These are phyloP conservation scores for Rhodotorula glutinis DNA, from an alignment of 1,284 basidiomycete genomes.

Conservation along the genomic window DNA sequence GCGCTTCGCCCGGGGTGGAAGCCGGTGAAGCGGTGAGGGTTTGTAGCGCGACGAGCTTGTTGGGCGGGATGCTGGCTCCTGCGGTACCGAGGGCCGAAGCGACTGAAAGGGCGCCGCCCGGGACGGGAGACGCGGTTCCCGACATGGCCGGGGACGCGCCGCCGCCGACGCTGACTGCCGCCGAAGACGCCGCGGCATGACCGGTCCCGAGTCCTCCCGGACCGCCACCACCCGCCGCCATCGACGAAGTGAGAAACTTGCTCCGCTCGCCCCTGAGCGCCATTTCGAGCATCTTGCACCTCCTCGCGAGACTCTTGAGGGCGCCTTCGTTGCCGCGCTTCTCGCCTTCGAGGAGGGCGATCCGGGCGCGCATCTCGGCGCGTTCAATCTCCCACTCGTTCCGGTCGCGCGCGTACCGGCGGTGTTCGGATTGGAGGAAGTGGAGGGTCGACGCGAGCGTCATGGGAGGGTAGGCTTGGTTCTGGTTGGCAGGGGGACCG, in stretches of 20 bases:
- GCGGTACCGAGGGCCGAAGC: neutral
- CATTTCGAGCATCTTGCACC: constrained; percentile 98
- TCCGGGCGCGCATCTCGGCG: constrained; percentile 96
- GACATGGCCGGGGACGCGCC: constrained; percentile 19
- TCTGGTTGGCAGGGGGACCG: neutral
- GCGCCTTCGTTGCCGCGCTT: constrained; percentile 94
- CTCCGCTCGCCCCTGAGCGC: constrained; percentile 43
- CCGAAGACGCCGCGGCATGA: constrained; percentile 21
- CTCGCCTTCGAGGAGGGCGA: constrained; percentile 96
- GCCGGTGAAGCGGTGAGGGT: neutral
- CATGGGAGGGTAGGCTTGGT: constrained; percentile 56
- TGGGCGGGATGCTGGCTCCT: constrained; percentile 16
- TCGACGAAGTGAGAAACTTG: constrained; percentile 32
- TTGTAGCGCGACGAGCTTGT: constrained; percentile 26
- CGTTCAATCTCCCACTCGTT: constrained; percentile 99
- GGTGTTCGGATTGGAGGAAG: constrained; percentile 97
- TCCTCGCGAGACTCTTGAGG: constrained; percentile 88
- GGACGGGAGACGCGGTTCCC: constrained; percentile 31
- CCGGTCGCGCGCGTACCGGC: constrained; percentile 83
- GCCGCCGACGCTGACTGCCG: neutral
- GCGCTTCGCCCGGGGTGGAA: neutral
- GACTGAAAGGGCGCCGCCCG: neutral
- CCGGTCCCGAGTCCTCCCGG: neutral
- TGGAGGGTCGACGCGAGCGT: constrained; percentile 93
- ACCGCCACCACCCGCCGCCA: constrained; percentile 3